Percentiles rank a stretch among this genome's conserved stretches.
These are phyloP conservation scores for Aegilops longissima DNA, from an alignment of 176 grass and related monocot genomes.

Conservation along the genomic window DNA sequence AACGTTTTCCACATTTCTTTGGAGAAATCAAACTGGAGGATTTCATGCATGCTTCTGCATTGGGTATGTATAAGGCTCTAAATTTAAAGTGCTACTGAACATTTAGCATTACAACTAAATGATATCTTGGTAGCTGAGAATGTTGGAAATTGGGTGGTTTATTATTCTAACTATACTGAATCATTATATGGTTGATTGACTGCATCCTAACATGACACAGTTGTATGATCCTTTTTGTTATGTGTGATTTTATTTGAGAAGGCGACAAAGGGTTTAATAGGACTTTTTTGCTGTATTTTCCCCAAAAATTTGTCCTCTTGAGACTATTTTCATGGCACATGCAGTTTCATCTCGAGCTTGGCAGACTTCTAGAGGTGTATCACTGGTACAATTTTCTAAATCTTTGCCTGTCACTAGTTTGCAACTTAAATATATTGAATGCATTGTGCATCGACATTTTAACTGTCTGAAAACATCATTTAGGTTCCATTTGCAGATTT, in stretches of 20 bases:
- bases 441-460: background rate
- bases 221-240: background rate
- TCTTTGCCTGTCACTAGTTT: slow-evolving; percentile 12
- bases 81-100: background rate
- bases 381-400: slow-evolving; percentile 57
- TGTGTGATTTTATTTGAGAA: background rate
- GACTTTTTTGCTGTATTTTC: background rate
- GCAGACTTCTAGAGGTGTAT: slow-evolving; percentile 57
- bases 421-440: background rate
- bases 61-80: slow-evolving; percentile 51
- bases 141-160: background rate
- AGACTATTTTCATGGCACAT: slow-evolving; percentile 31
- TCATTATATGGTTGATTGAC: background rate
- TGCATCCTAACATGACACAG: background rate
- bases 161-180: background rate
- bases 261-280: background rate
- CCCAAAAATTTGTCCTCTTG: background rate
- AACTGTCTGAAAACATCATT: slow-evolving; percentile 34
- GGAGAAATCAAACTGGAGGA: slow-evolving; percentile 51
- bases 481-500: slow-evolving; percentile 99
- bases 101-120: background rate
- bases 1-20: slow-evolving; percentile 55
- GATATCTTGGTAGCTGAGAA: background rate
- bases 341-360: slow-evolving; percentile 88
- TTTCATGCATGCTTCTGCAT: slow-evolving; percentile 70